Conservation (phyloP, 371 early-diverging fungal genomes). For the Syncephalastrum racemosum region DNA sequence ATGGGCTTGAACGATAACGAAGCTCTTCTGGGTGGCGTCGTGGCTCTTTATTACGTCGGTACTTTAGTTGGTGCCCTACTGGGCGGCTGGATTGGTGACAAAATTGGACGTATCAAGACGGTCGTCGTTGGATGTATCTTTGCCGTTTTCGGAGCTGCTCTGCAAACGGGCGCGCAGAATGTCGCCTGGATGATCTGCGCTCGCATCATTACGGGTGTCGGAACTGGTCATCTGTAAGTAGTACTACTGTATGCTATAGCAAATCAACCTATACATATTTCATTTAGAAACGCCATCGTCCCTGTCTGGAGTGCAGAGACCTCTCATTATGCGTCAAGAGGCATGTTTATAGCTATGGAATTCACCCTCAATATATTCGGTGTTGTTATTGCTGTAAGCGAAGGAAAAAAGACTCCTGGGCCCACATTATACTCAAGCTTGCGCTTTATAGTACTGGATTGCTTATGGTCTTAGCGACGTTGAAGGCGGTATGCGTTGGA, state of each 20-base stretch:
- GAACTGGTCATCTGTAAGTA: slow-evolving; percentile 34
- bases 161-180: slow-evolving; percentile 34
- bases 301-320: too few species aligned
- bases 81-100: slow-evolving; percentile 35
- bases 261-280: background rate
- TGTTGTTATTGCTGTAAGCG: slow-evolving; percentile 34
- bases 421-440: slow-evolving; percentile 1
- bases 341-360: slow-evolving; percentile 33
- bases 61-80: slow-evolving; percentile 35
- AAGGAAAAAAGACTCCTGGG: background rate
- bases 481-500: slow-evolving; percentile 37
- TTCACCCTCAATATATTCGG: slow-evolving; percentile 38
- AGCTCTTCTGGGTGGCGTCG: slow-evolving; percentile 32
- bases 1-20: slow-evolving; percentile 34
- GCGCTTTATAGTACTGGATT: slow-evolving; percentile 32
- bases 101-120: slow-evolving; percentile 34
- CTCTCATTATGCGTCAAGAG: slow-evolving; percentile 34
- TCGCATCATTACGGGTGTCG: slow-evolving; percentile 37
- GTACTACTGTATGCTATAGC: background rate
- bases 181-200: slow-evolving; percentile 41
- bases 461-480: slow-evolving; percentile 32
- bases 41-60: slow-evolving; percentile 33
- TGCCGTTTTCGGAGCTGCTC: slow-evolving; percentile 28
- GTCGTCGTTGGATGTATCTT: slow-evolving; percentile 26
- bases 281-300: slow-evolving; percentile 29